Conservation (phyloP, 805 yeast genomes). For the Candida berthetii region DNA sequence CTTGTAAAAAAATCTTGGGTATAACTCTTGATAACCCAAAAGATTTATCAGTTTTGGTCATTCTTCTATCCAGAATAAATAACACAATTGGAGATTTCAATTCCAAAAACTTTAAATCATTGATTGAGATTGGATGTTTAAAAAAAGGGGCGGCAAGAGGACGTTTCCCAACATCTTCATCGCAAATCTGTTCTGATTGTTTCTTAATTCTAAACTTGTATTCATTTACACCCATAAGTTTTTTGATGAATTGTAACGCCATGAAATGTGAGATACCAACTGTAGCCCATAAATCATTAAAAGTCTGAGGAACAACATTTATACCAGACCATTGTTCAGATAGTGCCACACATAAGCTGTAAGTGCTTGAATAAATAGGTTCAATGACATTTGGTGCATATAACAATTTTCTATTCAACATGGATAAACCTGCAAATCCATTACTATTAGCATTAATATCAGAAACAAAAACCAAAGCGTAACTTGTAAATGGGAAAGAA, state of each 20-base stretch:
- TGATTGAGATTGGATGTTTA: constrained; percentile 54
- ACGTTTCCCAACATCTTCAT: constrained; percentile 68
- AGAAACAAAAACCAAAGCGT: constrained; percentile 67
- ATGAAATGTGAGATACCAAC: constrained; percentile 80
- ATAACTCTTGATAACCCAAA: constrained; percentile 88
- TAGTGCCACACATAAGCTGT: constrained; percentile 57
- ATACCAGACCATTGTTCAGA: constrained; percentile 94
- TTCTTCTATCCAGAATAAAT: constrained; percentile 78
- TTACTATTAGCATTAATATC: constrained; percentile 42
- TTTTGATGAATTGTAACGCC: constrained; percentile 64
- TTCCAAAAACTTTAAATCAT: constrained; percentile 61
- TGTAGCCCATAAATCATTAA: constrained; percentile 85
- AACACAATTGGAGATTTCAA: constrained; percentile 84
- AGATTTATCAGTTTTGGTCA: constrained; percentile 94
- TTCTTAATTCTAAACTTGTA: constrained; percentile 65
- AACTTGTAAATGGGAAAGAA: constrained; percentile 85
- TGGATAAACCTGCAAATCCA: constrained; percentile 71
- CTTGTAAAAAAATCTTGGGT: constrained; percentile 87
- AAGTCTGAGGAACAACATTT: constrained; percentile 73
- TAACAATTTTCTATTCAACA: constrained; percentile 53
- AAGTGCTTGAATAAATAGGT: constrained; percentile 67
- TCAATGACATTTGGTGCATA: constrained; percentile 76
- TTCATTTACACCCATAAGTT: constrained; percentile 79
- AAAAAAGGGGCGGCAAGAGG: constrained; percentile 75
- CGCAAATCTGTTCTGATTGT: constrained; percentile 60